Conservation (phyloP, 2,329 filamentous ascomycete species). For the Fusarium sp. region DNA sequence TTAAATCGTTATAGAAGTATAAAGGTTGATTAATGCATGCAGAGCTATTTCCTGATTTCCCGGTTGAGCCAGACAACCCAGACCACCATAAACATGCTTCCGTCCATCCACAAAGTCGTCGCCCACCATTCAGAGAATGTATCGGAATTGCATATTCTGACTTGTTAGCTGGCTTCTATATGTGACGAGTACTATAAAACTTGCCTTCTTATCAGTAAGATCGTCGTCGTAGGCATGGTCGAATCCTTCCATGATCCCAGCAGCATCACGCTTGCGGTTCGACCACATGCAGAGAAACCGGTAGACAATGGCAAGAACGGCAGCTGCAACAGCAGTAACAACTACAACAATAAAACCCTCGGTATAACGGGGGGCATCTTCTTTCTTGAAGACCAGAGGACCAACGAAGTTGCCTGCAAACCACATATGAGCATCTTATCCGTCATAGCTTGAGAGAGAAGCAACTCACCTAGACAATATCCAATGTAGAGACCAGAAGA, state of each 20-base stretch:
- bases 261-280: conserved; percentile 57
- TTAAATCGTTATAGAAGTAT: neutral
- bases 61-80: neutral
- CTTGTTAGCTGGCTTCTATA: neutral
- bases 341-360: conserved; percentile 56
- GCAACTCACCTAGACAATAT: conserved; percentile 58
- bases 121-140: conserved; percentile 16
- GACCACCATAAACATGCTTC: neutral
- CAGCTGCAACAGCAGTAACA: conserved; percentile 47
- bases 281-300: conserved; percentile 58
- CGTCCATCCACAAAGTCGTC: neutral
- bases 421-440: neutral
- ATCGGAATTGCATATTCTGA: conserved; percentile 38
- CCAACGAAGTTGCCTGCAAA: conserved; percentile 56
- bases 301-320: conserved; percentile 56
- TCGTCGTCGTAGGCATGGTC: conserved; percentile 67
- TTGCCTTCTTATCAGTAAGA: conserved; percentile 57
- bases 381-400: conserved; percentile 55
- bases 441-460: neutral
- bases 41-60: neutral
- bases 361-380: conserved; percentile 53
- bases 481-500: conserved; percentile 64
- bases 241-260: conserved; percentile 59
- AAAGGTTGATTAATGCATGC: neutral
- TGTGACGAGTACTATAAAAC: fast-evolving